Conservation (phyloP, 805 yeast species). For the Kodamaea laetipori region DNA sequence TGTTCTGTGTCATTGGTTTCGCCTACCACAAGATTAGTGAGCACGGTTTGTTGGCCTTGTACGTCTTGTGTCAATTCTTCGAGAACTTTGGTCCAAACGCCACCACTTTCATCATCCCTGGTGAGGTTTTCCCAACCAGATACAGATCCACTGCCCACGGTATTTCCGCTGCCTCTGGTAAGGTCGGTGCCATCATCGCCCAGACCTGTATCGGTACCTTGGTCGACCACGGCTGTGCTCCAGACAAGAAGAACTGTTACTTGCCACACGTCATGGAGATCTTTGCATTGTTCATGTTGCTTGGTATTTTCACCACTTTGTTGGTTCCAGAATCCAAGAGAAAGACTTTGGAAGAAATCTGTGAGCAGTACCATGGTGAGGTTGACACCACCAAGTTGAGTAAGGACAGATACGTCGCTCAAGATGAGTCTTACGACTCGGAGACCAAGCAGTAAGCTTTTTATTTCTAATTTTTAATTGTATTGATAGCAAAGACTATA, state of each 20-base stretch:
- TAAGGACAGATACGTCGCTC: slow-evolving; percentile 40
- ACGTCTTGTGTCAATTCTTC: slow-evolving; percentile 83
- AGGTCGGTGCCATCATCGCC: slow-evolving; percentile 90
- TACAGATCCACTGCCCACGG: slow-evolving; percentile 96
- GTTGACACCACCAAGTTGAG: slow-evolving; percentile 47
- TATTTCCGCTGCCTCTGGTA: slow-evolving; percentile 90
- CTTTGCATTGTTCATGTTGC: slow-evolving; percentile 87
- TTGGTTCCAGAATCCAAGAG: slow-evolving; percentile 90
- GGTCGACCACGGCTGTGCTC: slow-evolving; percentile 74
- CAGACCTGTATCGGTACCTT: slow-evolving; percentile 86
- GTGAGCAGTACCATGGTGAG: slow-evolving; percentile 84
- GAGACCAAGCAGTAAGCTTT: slow-evolving; percentile 20
- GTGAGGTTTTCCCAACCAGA: slow-evolving; percentile 92
- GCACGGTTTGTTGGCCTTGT: slow-evolving; percentile 71
- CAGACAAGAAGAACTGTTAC: slow-evolving; percentile 66
- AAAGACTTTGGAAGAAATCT: slow-evolving; percentile 81
- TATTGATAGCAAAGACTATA: background rate
- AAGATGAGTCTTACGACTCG: slow-evolving; percentile 39
- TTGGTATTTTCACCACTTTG: slow-evolving; percentile 66
- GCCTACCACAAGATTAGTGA: slow-evolving; percentile 66
- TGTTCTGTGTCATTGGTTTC: slow-evolving; percentile 82
- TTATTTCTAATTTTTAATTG: background rate
- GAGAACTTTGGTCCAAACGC: slow-evolving; percentile 92
- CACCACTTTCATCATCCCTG: slow-evolving; percentile 88
- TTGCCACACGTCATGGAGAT: slow-evolving; percentile 92